Evolutionary conservation across 2,329 filamentous ascomycete species (phyloP).

Genomic region (Epichloe amarillans): DNA sequence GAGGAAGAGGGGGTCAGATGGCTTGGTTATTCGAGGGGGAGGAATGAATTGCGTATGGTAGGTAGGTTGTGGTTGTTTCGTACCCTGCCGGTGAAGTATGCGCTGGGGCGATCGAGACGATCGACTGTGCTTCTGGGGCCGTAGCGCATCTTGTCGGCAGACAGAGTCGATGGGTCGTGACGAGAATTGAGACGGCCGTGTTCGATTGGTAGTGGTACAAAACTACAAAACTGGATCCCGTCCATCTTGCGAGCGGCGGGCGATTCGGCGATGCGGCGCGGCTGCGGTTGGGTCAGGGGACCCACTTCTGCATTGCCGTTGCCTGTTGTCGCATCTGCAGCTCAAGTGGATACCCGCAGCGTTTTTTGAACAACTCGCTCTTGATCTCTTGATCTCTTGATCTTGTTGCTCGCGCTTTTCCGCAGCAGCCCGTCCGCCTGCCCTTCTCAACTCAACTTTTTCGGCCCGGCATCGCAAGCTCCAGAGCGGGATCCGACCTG

Average conservation of each 20-base stretch:
- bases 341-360: background rate
- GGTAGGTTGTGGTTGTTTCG: constrained; percentile 13
- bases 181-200: no score
- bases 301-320: no score
- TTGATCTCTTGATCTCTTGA: background rate
- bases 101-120: constrained; percentile 83
- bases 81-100: constrained; percentile 80
- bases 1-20: constrained; percentile 5
- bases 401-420: background rate
- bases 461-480: no score
- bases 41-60: background rate
- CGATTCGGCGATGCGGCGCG: no score
- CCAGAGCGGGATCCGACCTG: no score
- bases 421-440: background rate
- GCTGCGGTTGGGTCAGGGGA: no score
- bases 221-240: no score
- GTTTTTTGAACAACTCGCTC: background rate
- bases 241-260: no score
- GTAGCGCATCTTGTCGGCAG: constrained; percentile 26
- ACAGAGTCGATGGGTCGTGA: background rate
- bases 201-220: no score
- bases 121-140: constrained; percentile 63
- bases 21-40: background rate
- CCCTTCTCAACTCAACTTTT: no score
- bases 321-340: background rate